Conservation (phyloP, 345 rosid genomes). For the Salix exigua region DNA sequence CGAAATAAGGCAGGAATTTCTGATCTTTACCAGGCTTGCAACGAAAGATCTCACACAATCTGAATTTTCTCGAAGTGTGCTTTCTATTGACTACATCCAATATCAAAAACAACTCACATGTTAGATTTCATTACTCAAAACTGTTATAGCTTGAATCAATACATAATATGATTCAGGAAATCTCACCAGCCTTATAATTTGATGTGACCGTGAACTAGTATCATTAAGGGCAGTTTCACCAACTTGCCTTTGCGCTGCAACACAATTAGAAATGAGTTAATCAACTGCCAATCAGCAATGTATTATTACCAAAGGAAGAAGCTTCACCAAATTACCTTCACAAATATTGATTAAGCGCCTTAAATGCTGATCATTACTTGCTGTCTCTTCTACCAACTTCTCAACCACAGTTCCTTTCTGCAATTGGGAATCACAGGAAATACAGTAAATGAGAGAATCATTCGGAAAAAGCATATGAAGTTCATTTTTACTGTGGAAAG, state of each 20-base stretch:
- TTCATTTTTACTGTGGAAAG: neutral
- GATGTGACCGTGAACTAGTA: constrained; percentile 96
- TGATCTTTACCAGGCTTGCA: constrained; percentile 76
- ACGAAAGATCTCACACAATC: constrained; percentile 92
- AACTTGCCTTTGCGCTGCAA: constrained; percentile 96
- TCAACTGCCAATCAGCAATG: constrained; percentile 1
- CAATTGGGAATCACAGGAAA: constrained; percentile 14
- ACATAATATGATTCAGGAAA: constrained; percentile 10
- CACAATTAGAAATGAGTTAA: constrained; percentile 17
- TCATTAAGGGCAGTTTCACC: constrained; percentile 99
- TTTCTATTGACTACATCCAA: constrained; percentile 69
- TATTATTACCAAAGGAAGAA: neutral
- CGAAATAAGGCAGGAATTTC: neutral
- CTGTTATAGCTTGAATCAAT: neutral
- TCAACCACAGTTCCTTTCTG: constrained; percentile 99
- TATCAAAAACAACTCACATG: constrained; percentile 15
- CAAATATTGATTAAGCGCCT: constrained; percentile 81
- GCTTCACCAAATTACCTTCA: constrained; percentile 58
- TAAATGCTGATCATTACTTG: constrained; percentile 68
- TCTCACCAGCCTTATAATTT: constrained; percentile 87
- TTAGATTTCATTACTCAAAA: constrained; percentile 22
- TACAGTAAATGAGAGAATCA: neutral
- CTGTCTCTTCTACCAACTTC: constrained; percentile 90
- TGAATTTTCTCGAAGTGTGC: constrained; percentile 89
- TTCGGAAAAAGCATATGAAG: neutral